A percentile compares a stretch with the other conserved stretches of the same genome.
These are phyloP conservation scores for Pseudocercospora eumusae DNA, from an alignment of 2,329 filamentous ascomycete genomes.

Conservation along the genomic window DNA sequence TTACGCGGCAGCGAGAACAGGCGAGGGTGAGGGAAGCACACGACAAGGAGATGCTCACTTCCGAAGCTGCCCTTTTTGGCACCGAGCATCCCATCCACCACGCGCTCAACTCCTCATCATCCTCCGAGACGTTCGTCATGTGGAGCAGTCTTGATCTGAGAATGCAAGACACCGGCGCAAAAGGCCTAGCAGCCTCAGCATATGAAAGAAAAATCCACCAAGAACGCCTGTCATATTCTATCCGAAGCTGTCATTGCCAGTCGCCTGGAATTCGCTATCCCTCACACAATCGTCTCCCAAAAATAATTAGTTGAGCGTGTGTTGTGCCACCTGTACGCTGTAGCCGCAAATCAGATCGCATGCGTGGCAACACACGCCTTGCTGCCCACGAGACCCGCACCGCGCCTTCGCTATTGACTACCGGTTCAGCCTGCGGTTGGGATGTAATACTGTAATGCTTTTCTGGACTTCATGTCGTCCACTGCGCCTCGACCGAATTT, in stretches of 20 bases:
- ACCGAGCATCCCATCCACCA: constrained; percentile 8
- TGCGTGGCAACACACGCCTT: too few species aligned
- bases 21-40: constrained; percentile 8
- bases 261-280: neutral
- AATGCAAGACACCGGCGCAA: constrained; percentile 10
- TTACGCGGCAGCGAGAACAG: constrained; percentile 18
- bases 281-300: constrained; percentile 7
- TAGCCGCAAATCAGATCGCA: constrained; percentile 10
- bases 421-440: constrained; percentile 20
- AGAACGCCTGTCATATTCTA: constrained; percentile 5
- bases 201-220: neutral
- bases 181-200: constrained; percentile 5
- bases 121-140: neutral
- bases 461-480: constrained; percentile 24
- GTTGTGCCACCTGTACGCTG: constrained; percentile 17
- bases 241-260: constrained; percentile 2
- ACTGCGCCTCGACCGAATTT: neutral
- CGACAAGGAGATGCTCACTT: constrained; percentile 15
- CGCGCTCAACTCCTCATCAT: constrained; percentile 5
- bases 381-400: constrained; percentile 28
- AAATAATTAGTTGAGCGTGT: constrained; percentile 11
- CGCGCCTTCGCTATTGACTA: neutral
- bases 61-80: constrained; percentile 9
- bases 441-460: constrained; percentile 19
- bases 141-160: neutral